A percentile compares a stretch with the other conserved stretches of the same genome.
phyloP scores from a whole-genome alignment of 176 grass and related monocot species.

The Rhynchospora breviuscula region DNA sequence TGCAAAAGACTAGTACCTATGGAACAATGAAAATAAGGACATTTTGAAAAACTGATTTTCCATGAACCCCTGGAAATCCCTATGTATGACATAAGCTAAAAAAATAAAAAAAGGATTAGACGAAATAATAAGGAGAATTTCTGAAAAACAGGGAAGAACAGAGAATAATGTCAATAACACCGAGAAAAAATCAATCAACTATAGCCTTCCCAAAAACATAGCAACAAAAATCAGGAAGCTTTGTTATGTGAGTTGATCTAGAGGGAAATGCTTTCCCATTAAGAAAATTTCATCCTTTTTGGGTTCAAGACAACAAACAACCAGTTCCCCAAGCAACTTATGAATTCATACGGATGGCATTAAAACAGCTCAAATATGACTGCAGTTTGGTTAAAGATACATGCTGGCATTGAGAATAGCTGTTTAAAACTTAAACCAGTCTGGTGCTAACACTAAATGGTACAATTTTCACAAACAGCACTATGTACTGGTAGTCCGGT shows the following conservation, averaged over 20 bases:
- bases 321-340: background rate
- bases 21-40: background rate
- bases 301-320: background rate
- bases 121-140: background rate
- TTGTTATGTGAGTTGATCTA: background rate
- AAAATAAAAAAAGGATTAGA: background rate
- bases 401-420: background rate
- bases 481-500: background rate
- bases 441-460: background rate
- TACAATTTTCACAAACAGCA: background rate
- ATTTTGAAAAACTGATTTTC: background rate
- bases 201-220: background rate
- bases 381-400: background rate
- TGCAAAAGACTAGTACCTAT: background rate
- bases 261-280: too few species aligned
- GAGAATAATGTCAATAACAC: background rate
- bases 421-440: background rate
- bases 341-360: background rate
- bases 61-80: background rate
- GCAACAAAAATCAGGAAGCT: background rate
- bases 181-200: background rate
- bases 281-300: background rate
- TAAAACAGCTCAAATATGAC: background rate
- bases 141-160: background rate
- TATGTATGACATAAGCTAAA: background rate